Conservation (phyloP, 805 yeast genomes). For the Candida sanyiensis region DNA sequence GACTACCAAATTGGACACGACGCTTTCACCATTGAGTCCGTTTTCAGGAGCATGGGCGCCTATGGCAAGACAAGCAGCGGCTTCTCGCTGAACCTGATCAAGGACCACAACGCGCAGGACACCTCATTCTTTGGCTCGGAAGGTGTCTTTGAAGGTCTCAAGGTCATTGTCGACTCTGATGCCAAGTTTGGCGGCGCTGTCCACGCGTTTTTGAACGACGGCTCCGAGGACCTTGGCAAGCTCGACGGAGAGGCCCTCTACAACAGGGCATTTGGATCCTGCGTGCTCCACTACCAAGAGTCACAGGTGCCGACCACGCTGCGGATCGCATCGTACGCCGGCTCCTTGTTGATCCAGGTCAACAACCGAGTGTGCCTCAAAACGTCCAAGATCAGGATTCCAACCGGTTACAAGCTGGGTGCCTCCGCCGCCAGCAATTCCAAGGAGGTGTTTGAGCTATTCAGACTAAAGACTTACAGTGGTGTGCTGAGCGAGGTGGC, state of each 20-base stretch:
- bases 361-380: constrained; percentile 69
- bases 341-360: constrained; percentile 56
- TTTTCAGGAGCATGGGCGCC: constrained; percentile 56
- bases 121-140: constrained; percentile 51
- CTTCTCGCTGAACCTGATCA: constrained; percentile 51
- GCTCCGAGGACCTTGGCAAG: constrained; percentile 34
- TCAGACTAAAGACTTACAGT: constrained; percentile 51
- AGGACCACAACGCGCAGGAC: constrained; percentile 25
- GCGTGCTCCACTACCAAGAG: constrained; percentile 55
- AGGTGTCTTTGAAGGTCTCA: constrained; percentile 54
- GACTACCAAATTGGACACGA: constrained; percentile 25
- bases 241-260: constrained; percentile 22
- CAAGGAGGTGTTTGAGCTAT: constrained; percentile 59
- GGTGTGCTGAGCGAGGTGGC: constrained; percentile 48
- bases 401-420: constrained; percentile 42
- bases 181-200: constrained; percentile 44
- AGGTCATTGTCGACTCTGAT: constrained; percentile 49
- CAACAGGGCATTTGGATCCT: constrained; percentile 43
- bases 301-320: constrained; percentile 66
- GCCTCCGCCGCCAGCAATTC: constrained; percentile 37
- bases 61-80: constrained; percentile 50
- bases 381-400: constrained; percentile 48
- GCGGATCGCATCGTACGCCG: constrained; percentile 53
- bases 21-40: constrained; percentile 54
- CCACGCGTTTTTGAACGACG: constrained; percentile 58